phyloP scores from a whole-genome alignment of 2,329 filamentous ascomycete genomes.

The Claviceps africana region DNA sequence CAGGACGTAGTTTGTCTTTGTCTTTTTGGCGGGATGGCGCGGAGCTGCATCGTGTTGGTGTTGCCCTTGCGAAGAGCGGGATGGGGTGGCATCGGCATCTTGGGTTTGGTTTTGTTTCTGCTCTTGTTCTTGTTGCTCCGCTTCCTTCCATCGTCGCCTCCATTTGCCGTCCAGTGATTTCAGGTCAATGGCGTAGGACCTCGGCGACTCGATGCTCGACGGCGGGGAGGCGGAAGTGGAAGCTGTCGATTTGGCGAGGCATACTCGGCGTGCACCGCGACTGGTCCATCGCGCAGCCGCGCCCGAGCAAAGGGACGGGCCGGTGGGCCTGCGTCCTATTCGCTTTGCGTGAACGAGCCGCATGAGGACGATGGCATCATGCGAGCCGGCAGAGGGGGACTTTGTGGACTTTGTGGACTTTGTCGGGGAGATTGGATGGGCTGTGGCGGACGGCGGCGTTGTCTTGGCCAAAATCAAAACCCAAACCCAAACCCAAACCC shows the following conservation, averaged over 20 bases:
- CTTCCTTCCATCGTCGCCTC: slow-evolving; percentile 30
- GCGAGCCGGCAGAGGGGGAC: slow-evolving; percentile 1
- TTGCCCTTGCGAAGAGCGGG: slow-evolving; percentile 6
- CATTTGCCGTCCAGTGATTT: slow-evolving; percentile 35
- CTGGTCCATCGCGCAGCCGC: slow-evolving; percentile 3
- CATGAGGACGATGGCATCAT: slow-evolving; percentile 15
- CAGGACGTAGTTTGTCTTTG: slow-evolving; percentile 51
- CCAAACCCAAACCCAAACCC: too few species aligned
- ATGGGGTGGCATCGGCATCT: slow-evolving; percentile 6
- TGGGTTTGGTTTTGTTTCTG: background rate
- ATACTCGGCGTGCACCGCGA: background rate
- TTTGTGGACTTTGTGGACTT: too few species aligned
- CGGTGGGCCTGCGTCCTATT: slow-evolving; percentile 10
- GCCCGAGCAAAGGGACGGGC: slow-evolving; percentile 1
- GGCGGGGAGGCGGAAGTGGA: too few species aligned
- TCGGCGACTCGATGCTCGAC: slow-evolving; percentile 7
- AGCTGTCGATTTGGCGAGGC: background rate
- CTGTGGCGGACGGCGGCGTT: background rate
- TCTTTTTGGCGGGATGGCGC: slow-evolving; percentile 16
- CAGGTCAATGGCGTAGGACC: slow-evolving; percentile 32
- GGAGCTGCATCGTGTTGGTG: slow-evolving; percentile 11
- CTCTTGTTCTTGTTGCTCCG: slow-evolving; percentile 7
- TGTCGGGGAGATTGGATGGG: background rate
- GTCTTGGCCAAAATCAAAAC: background rate
- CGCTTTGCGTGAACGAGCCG: slow-evolving; percentile 15